Conservation (phyloP, 306 rosid species). For the Acacia acuminata region DNA sequence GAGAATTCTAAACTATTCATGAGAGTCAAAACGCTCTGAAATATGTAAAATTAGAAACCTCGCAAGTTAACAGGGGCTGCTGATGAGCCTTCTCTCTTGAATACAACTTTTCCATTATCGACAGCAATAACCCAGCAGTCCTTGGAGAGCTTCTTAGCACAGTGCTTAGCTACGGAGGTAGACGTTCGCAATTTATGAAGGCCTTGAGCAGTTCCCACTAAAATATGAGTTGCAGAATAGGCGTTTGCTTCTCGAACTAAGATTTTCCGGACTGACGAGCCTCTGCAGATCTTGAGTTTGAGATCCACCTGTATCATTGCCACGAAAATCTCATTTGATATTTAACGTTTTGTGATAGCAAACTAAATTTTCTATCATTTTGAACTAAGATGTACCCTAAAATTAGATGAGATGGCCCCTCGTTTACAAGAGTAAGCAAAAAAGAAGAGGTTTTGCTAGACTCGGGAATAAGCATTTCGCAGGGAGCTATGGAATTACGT, state of each 20-base stretch:
- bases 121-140: conserved; percentile 74
- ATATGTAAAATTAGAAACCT: conserved; percentile 48
- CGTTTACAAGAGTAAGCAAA: neutral
- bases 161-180: conserved; percentile 81
- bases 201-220: conserved; percentile 70
- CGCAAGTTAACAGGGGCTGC: conserved; percentile 28
- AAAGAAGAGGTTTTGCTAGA: neutral
- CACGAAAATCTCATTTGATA: conserved; percentile 14
- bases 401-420: neutral
- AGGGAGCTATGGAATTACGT: neutral
- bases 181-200: conserved; percentile 69
- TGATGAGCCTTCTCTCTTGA: conserved; percentile 55
- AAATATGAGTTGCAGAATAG: conserved; percentile 67
- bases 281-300: conserved; percentile 88
- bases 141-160: conserved; percentile 73
- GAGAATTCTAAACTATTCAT: conserved; percentile 21
- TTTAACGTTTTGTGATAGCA: neutral
- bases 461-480: conserved; percentile 14
- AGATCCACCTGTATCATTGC: conserved; percentile 76
- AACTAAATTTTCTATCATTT: neutral
- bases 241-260: conserved; percentile 80
- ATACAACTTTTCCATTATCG: conserved; percentile 79
- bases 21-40: conserved; percentile 4
- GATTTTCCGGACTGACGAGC: conserved; percentile 64
- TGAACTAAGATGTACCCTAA: neutral